Evolutionary conservation across 1,284 basidiomycete species (phyloP).

Genomic region (Marasmius sp.): DNA sequence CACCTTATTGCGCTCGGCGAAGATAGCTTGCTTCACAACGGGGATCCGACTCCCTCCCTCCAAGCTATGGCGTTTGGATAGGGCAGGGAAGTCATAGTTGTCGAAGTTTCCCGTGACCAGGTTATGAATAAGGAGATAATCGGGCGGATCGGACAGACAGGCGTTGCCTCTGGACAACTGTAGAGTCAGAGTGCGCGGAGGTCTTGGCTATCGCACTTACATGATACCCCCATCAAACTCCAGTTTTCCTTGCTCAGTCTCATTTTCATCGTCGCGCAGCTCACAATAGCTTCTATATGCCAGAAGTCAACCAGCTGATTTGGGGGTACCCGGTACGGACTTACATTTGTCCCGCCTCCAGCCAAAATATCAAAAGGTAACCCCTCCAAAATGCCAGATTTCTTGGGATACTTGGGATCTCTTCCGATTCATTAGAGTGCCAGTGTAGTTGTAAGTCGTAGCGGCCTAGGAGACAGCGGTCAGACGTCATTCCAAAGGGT

Average conservation of each 20-base stretch:
- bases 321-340: background rate
- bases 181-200: background rate
- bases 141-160: background rate
- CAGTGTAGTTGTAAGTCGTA: background rate
- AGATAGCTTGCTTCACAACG: background rate
- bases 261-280: background rate
- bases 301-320: background rate
- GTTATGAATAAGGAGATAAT: background rate
- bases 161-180: background rate
- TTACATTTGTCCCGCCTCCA: background rate
- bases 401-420: background rate
- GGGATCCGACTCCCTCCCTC: background rate
- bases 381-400: background rate
- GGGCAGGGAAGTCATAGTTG: background rate
- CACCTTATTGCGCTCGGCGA: background rate
- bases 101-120: background rate
- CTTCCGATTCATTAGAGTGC: background rate
- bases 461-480: background rate
- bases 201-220: background rate
- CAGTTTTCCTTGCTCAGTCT: background rate
- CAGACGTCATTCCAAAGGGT: background rate
- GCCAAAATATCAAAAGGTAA: background rate
- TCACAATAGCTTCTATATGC: background rate
- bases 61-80: background rate
- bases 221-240: background rate